Evolutionary conservation across 306 rosid genomes (phyloP), one percentile per base, ranked within the genome.

Genomic region (Pachyrhizus erosus): DNA sequence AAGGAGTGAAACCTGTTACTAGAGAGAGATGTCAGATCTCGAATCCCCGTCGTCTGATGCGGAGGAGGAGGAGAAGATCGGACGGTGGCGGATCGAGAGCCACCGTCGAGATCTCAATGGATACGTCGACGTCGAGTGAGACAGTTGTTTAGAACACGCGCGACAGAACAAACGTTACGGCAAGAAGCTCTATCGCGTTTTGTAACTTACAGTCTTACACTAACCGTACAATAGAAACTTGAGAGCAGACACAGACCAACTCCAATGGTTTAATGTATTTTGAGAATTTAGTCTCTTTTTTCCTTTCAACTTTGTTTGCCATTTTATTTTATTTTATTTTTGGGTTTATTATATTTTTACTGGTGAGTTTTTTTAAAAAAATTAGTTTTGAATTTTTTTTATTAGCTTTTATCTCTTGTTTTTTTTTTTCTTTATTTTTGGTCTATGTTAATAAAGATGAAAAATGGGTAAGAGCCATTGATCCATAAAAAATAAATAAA

Each of bases 51-150:
- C 29, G 69, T 8, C 17, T 60, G 84, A 55, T 67, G 67, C 40
- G 82, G 86, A 27, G 89, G 73, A 46, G 34, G 48, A 54, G 20
- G 77, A 75, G 45, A 17, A 75, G 45, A 17, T 51, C 7, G 68
- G 86, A 80, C 85, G 90, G 91, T 82, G 87, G 83, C 70, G 70
- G 83, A 78, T 71, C 64, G 66, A 80, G 65, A 58, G 83, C 80
- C 87, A 82, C 89, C 86, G 89, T 80, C 76, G 85, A 82, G 81
- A 84, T 80, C 75, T 57, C 60, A 62, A 76, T 27, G 9, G 84
- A 73, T 52, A 55, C 75, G 86, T 26, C 62, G 86, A 26, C 40
- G 72, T 42, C 7, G 26, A 17, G 76, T 1, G 73, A 23, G 67
- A 55, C 26, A 1, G 52, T 82, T 68, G 82, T 17, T 69, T 51